Percentiles rank a stretch among this genome's conserved stretches.
Conservation (phyloP, 129 eudicot genomes). For the Chrysanthemum makinoi region DNA sequence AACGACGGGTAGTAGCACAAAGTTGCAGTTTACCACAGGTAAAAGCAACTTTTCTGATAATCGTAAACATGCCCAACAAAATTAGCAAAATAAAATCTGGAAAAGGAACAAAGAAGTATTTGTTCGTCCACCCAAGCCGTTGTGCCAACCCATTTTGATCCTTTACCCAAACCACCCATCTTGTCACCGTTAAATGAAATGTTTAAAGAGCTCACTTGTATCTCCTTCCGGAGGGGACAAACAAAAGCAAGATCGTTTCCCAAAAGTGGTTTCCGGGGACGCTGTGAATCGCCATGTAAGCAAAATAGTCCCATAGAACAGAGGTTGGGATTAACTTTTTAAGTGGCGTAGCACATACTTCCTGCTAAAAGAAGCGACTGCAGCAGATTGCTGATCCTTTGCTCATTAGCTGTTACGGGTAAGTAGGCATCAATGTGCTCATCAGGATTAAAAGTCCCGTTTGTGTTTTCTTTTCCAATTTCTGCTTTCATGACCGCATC, state of each 20-base stretch:
- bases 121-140: no score
- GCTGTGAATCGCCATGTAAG: background rate
- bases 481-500: no score
- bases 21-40: no score
- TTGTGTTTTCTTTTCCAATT: no score
- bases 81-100: no score
- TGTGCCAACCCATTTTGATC: no score
- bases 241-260: background rate
- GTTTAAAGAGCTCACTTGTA: background rate
- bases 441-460: background rate
- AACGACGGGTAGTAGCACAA: no score
- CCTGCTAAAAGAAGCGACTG: background rate
- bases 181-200: no score
- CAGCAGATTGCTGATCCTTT: background rate
- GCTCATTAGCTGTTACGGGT: background rate
- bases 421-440: background rate
- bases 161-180: no score
- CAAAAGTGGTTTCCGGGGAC: background rate
- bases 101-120: no score
- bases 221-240: background rate
- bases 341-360: background rate
- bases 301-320: background rate
- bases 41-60: no score
- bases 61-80: no score
- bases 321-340: background rate